Base-by-base conservation (phyloP, 768 basidiomycete species). In the Asterophora lycoperdoides region DNA sequence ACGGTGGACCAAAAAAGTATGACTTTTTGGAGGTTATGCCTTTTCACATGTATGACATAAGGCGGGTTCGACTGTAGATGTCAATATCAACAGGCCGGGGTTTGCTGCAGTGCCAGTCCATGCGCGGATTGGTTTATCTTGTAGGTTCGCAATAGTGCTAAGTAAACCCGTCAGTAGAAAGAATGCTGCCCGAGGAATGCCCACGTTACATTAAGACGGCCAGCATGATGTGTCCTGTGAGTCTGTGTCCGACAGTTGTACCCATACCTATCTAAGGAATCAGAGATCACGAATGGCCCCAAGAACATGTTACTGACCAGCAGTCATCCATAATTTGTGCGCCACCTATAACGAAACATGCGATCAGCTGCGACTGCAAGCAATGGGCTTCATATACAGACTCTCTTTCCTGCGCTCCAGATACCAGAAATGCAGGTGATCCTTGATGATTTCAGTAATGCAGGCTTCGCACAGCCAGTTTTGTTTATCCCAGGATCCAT, bases 381-480 rank as follows among this genome's bases (percentile, higher is more conserved):
- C 23, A 23, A 23, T 3, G 23, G 23, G 23, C 6, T 23, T 23
- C 3, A 6, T 18, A 37, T 18, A 30, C 57, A 29, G 30, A 64
- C 65, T 37, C 41, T 56, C 53, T 42, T 51, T 44, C 40, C 60
- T 63, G 11, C 48, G 44, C 11, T 55, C 54, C 10, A 65, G 44
- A 1, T 60, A 45, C 65, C 65, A 68, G 14, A 63, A 46, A 23
- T 63, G 60, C 9, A 68, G 52, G 42, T 68, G 64, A 10, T 34
- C 44, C 8, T 37, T 18, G 4, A 68, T n/a, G 20, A 71, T 36
- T 41, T 50, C 49, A 4, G 33, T 42, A 42, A 71, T 58, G 46
- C 68, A 69, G 1, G 42, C 17, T 48, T 54, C 50, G 50, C 69
- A 70, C n/a, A 68, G 14, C 57, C 64, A 64, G 23, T 67, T 63